Percentiles rank a stretch among this genome's conserved stretches.
These are phyloP conservation scores for Austroboletus niveus DNA, from an alignment of 1,284 basidiomycete genomes.

Conservation along the genomic window DNA sequence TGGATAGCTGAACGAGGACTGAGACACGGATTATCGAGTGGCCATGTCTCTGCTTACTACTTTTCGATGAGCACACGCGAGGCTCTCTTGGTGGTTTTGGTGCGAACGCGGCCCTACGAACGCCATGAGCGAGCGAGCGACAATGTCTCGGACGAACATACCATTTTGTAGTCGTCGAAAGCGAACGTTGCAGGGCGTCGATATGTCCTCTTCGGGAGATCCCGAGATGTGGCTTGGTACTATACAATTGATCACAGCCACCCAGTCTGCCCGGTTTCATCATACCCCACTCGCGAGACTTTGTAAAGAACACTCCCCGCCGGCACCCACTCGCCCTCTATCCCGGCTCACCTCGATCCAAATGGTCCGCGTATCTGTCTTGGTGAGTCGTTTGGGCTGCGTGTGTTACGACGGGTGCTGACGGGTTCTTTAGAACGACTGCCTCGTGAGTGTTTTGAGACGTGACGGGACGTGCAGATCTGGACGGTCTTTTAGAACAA, in stretches of 20 bases:
- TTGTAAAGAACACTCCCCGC: too few relatives aligned
- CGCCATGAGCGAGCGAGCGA: background rate
- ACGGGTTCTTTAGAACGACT: conserved; percentile 64
- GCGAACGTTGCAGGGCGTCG: conserved; percentile 11
- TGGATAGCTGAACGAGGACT: conserved; percentile 68
- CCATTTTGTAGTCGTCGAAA: conserved; percentile 45
- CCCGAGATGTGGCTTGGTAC: conserved; percentile 33
- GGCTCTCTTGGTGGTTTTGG: conserved; percentile 99
- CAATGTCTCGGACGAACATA: conserved; percentile 16
- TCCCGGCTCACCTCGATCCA: conserved; percentile 27
- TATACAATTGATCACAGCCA: conserved; percentile 33
- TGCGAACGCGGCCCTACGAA: conserved; percentile 94
- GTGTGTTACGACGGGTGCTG: background rate
- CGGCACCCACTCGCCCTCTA: background rate
- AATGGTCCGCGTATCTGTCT: conserved; percentile 86
- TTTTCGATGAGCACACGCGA: conserved; percentile 99
- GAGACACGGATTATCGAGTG: background rate
- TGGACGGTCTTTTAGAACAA: conserved; percentile 63
- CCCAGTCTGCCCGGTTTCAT: background rate
- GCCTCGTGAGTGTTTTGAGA: conserved; percentile 50
- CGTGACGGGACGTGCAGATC: background rate
- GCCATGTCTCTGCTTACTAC: conserved; percentile 66
- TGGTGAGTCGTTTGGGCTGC: conserved; percentile 48
- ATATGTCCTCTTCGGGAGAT: conserved; percentile 12
- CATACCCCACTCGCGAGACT: background rate